A percentile compares a stretch with the other conserved stretches of the same genome.
Conservation (phyloP, 2,329 filamentous ascomycete species). For the Paecilomyces fulvus region DNA sequence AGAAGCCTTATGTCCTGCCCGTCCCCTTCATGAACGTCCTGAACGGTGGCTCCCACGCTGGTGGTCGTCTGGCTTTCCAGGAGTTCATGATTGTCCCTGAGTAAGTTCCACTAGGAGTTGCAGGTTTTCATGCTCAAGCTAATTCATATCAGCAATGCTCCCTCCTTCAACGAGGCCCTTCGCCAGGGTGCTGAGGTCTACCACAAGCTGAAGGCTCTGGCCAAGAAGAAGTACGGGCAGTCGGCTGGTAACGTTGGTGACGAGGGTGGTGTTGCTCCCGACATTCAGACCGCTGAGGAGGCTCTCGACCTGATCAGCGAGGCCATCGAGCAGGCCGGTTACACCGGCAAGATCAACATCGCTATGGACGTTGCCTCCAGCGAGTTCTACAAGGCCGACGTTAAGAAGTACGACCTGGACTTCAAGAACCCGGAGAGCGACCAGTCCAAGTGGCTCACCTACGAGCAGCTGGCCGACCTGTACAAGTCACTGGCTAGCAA, state of each 20-base stretch:
- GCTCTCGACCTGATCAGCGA: constrained; percentile 93
- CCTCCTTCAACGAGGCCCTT: constrained; percentile 90
- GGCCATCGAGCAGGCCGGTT: constrained; percentile 89
- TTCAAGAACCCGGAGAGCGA: constrained; percentile 99
- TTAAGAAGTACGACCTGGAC: constrained; percentile 99
- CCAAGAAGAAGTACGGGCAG: constrained; percentile 99
- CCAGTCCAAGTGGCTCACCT: constrained; percentile 94
- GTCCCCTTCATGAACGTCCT: constrained; percentile 93
- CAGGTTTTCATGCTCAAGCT: constrained; percentile 9
- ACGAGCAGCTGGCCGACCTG: constrained; percentile 88
- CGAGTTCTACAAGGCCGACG: constrained; percentile 97
- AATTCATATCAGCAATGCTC: constrained; percentile 53
- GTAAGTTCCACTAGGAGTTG: constrained; percentile 38
- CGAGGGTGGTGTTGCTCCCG: constrained; percentile 97
- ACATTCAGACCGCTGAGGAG: constrained; percentile 96
- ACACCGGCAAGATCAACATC: constrained; percentile 93
- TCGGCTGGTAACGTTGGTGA: constrained; percentile 98
- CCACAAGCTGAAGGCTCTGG: constrained; percentile 91
- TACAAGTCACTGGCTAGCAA: constrained; percentile 84
- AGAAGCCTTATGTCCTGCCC: constrained; percentile 84
- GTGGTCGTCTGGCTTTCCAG: constrained; percentile 90
- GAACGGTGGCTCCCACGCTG: constrained; percentile 92
- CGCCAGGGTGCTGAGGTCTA: constrained; percentile 96
- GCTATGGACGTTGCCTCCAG: constrained; percentile 98
- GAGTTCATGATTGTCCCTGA: constrained; percentile 93